phyloP scores from a whole-genome alignment of 805 yeast genomes.

The Candida boidinii region DNA sequence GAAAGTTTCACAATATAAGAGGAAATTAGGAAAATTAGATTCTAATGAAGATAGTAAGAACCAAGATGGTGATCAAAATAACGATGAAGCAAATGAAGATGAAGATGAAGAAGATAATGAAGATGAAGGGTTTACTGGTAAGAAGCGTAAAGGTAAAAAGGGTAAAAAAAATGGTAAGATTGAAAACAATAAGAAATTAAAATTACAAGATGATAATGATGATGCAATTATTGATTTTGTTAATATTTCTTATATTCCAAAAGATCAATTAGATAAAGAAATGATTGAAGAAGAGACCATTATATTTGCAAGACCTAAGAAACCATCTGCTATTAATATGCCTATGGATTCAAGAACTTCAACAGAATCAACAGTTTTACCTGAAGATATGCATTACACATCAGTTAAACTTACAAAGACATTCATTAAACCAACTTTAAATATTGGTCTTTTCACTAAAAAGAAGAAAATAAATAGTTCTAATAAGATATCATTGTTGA shows the following conservation, averaged over 20 bases:
- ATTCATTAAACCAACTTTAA: conserved; percentile 54
- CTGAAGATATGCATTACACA: conserved; percentile 46
- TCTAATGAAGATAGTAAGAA: neutral
- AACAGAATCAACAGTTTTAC: conserved; percentile 11
- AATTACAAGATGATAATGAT: too few relatives aligned
- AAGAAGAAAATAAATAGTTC: conserved; percentile 1
- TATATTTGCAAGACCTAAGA: too few relatives aligned
- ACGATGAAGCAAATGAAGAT: neutral
- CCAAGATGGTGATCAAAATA: neutral
- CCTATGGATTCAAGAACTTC: too few relatives aligned
- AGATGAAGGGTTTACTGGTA: neutral
- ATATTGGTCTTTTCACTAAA: conserved; percentile 11
- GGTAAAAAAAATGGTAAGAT: too few relatives aligned
- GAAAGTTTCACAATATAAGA: conserved; percentile 60
- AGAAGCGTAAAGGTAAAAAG: neutral
- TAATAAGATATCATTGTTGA: neutral
- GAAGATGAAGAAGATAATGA: neutral
- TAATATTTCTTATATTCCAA: too few relatives aligned
- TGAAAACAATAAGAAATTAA: too few relatives aligned
- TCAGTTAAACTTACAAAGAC: conserved; percentile 59
- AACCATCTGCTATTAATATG: neutral
- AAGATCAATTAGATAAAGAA: too few relatives aligned
- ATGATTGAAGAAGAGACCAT: too few relatives aligned
- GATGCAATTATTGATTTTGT: too few relatives aligned
- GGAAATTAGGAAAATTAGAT: conserved; percentile 6